Evolutionary conservation across 768 basidiomycete species (phyloP), one percentile per base, ranked within the genome.

Genomic region (Rhodotorula paludigena): DNA sequence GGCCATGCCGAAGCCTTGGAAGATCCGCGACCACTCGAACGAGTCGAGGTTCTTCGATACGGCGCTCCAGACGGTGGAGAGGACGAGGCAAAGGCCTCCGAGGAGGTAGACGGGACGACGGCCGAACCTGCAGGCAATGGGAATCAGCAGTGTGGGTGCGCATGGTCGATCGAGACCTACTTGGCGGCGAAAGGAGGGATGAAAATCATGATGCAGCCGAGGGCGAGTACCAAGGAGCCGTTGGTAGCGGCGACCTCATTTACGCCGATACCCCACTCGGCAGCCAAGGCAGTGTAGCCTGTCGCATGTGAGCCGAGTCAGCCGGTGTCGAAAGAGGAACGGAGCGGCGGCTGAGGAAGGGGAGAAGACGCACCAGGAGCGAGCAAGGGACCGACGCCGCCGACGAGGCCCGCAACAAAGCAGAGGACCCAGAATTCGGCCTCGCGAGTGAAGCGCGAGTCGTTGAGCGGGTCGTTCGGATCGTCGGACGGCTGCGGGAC

Each of bases 231-330:
- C 25, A 57, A 81, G 53, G 30, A 53, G 10, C 52, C 52, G 16
- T 81, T 81, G 68, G 81, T 80, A 6, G 80, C 81, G 4, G 81
- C 80, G 20, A 82, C 77, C n/a, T 79, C 75, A 69, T 81, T 80
- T 33, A 81, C 81, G 28, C 78, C 78, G 14, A 81, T 79, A 49
- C 76, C 77, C 74, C 81, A 82, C 64, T 82, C 79, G 32, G 76
- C 63, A 15, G 81, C 78, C 12, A 82, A 74, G 4, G 81, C 74
- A 2, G 79, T 78, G 72, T 81, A 82, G 45, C 81, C 52, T 35
- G 20, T 15, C 44, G 45, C 25, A n/a, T 20, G 41, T 41, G 45
- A n/a, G 21, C 15, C 6, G 21, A 5, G 45, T 47, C 25, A 47
- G 45, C 21, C 7, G 10, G 45, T 21, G 23, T 45, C 16, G 16